A percentile compares a stretch with the other conserved stretches of the same genome.
phyloP scores from a whole-genome alignment of 805 yeast genomes.

The Wickerhamiella lipophila region DNA sequence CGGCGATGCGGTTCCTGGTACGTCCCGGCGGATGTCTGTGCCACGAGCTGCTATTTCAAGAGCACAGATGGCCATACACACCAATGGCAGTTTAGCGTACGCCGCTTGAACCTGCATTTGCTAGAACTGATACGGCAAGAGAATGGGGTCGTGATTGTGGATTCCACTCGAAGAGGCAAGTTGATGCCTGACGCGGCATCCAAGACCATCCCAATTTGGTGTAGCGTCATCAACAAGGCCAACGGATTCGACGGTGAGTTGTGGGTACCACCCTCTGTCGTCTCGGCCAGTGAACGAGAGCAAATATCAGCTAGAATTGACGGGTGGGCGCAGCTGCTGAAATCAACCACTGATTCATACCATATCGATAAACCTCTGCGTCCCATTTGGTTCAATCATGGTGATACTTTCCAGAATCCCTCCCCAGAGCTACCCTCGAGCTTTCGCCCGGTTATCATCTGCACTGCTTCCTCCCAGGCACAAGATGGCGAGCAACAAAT shows the following conservation, averaged over 20 bases:
- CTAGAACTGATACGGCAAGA: slow-evolving; percentile 35
- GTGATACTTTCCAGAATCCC: slow-evolving; percentile 29
- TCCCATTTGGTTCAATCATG: slow-evolving; percentile 63
- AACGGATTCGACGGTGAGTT: slow-evolving; percentile 34
- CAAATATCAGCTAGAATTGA: slow-evolving; percentile 40
- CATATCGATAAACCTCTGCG: slow-evolving; percentile 41
- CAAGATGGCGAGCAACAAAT: slow-evolving; percentile 45
- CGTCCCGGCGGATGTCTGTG: slow-evolving; percentile 34
- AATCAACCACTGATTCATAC: slow-evolving; percentile 29
- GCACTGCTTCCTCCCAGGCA: slow-evolving; percentile 51
- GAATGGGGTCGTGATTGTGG: slow-evolving; percentile 48
- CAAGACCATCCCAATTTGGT: slow-evolving; percentile 87
- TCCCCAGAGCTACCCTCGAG: slow-evolving; percentile 27
- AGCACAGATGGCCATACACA: slow-evolving; percentile 84
- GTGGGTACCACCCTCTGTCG: slow-evolving; percentile 39
- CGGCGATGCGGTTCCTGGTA: slow-evolving; percentile 88
- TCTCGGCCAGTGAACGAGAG: slow-evolving; percentile 44
- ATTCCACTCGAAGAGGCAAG: slow-evolving; percentile 79
- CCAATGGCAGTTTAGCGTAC: slow-evolving; percentile 65
- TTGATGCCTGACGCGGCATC: slow-evolving; percentile 75
- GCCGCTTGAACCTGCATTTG: slow-evolving; percentile 65
- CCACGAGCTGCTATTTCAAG: slow-evolving; percentile 58
- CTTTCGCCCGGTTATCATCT: slow-evolving; percentile 36
- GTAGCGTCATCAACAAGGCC: slow-evolving; percentile 56
- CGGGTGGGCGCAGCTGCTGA: slow-evolving; percentile 35